These are phyloP conservation scores for Gossypium australe DNA, from an alignment of 345 rosid species.

Conservation along the genomic window DNA sequence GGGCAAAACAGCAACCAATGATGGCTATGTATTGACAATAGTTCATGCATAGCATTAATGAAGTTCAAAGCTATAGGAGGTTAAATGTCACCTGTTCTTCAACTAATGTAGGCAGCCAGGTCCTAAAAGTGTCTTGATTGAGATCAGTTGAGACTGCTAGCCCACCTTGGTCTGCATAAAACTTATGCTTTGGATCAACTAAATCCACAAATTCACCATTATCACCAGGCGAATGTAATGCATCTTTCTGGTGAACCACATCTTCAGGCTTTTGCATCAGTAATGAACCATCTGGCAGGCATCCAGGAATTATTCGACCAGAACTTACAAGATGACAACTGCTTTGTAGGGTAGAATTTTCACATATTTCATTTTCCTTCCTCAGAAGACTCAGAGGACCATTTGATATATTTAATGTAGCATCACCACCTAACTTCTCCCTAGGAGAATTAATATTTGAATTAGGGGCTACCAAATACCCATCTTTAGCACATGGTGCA, in stretches of 20 bases:
- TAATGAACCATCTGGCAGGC: conserved; percentile 31
- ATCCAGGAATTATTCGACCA: conserved; percentile 25
- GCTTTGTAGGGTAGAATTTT: conserved; percentile 34
- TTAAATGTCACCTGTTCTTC: conserved; percentile 49
- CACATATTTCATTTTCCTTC: conserved; percentile 26
- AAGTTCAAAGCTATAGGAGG: background rate
- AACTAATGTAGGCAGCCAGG: conserved; percentile 31
- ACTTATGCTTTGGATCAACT: conserved; percentile 29
- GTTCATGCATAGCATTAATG: background rate
- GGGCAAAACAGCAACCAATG: background rate
- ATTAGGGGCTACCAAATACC: conserved; percentile 26
- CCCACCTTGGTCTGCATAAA: conserved; percentile 27
- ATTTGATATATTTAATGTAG: conserved; percentile 36
- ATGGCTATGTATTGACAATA: background rate
- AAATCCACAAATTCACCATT: conserved; percentile 23
- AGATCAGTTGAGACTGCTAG: conserved; percentile 36
- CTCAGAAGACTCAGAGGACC: conserved; percentile 27
- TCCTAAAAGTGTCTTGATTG: conserved; percentile 27
- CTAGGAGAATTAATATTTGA: conserved; percentile 30
- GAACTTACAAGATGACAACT: conserved; percentile 27
- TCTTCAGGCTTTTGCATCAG: conserved; percentile 38
- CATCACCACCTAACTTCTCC: conserved; percentile 34
- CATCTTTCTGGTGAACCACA: conserved; percentile 30
- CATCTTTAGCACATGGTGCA: conserved; percentile 18
- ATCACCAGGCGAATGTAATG: conserved; percentile 21